Evolutionary conservation across 768 basidiomycete genomes (phyloP).

Genomic region (Xerocomus spinulosus): DNA sequence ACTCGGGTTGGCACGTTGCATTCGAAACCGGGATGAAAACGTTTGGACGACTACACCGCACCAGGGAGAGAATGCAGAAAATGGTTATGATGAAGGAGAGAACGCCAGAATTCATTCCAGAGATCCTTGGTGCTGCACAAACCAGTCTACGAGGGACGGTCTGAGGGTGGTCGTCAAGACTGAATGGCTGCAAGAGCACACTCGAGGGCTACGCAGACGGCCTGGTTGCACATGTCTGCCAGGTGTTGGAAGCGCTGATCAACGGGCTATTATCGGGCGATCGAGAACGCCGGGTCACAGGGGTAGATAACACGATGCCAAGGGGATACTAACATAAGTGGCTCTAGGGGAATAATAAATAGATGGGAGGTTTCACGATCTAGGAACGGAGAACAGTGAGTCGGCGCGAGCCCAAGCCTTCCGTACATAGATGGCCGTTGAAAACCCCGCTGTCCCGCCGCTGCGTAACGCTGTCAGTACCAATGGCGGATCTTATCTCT

Average conservation of each 20-base stretch:
- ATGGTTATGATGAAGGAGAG: neutral
- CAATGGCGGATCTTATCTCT: no score
- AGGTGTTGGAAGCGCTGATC: slow-evolving; percentile 7
- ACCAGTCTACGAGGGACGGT: neutral
- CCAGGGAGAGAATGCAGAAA: slow-evolving; percentile 1
- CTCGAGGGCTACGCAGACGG: neutral
- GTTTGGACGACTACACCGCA: slow-evolving; percentile 7
- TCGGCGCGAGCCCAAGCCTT: no score
- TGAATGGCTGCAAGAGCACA: neutral
- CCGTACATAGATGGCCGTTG: no score
- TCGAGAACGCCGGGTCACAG: neutral
- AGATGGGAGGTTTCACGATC: no score
- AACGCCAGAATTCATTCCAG: slow-evolving; percentile 3
- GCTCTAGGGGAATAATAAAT: no score
- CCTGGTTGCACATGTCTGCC: neutral
- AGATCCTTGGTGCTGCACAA: neutral
- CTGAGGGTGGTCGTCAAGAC: neutral
- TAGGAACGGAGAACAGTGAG: no score
- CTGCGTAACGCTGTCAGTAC: no score
- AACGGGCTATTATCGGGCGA: neutral
- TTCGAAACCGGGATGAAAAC: slow-evolving; percentile 7
- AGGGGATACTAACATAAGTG: no score
- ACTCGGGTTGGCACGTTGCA: slow-evolving; percentile 15
- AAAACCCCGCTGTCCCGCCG: no score
- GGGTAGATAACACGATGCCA: neutral